These are phyloP conservation scores for Coemansia brasiliensis DNA, from an alignment of 192 early-diverging fungal species.

Conservation along the genomic window DNA sequence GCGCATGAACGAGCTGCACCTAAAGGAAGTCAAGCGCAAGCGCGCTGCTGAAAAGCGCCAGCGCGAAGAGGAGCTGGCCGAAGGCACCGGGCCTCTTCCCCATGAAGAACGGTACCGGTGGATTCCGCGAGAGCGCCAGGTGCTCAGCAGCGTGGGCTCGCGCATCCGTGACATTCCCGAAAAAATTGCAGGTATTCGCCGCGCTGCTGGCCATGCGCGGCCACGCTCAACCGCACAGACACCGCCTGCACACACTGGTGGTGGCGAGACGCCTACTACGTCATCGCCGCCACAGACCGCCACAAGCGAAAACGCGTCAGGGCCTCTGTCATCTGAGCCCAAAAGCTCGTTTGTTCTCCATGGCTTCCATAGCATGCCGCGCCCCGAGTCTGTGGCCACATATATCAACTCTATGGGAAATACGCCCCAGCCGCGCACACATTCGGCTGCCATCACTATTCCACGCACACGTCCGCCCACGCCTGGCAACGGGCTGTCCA, in stretches of 20 bases:
- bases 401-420: conserved; percentile 15
- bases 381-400: conserved; percentile 32
- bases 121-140: conserved; percentile 4
- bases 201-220: conserved; percentile 5
- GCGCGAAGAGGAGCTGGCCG: conserved; percentile 12
- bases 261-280: background rate
- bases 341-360: conserved; percentile 34
- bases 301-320: background rate
- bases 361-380: conserved; percentile 32
- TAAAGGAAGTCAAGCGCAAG: conserved; percentile 13
- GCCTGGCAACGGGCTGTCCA: conserved; percentile 4
- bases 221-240: conserved; percentile 1
- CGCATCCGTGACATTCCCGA: conserved; percentile 32
- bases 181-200: conserved; percentile 15
- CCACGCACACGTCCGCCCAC: conserved; percentile 14
- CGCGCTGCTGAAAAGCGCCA: conserved; percentile 19
- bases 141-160: conserved; percentile 15
- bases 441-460: conserved; percentile 2
- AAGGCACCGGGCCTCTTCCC: background rate
- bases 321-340: background rate
- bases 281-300: background rate
- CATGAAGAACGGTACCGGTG: background rate
- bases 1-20: conserved; percentile 29
- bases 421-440: background rate
- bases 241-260: background rate